Evolutionary conservation across 2,329 filamentous ascomycete genomes (phyloP).

Genomic region (Hypocreales sp.): DNA sequence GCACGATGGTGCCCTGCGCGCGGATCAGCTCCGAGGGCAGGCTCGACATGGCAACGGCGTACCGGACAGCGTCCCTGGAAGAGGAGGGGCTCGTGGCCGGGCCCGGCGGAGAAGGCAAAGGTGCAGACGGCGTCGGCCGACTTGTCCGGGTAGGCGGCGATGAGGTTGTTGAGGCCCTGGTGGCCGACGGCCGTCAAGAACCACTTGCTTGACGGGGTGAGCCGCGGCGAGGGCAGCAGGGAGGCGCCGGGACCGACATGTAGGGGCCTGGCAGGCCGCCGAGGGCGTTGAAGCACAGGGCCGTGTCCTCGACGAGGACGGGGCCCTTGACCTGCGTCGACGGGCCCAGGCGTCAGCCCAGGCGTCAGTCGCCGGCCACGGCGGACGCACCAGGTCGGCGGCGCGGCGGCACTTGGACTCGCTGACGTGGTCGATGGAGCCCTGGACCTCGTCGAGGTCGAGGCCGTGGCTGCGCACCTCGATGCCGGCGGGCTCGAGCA

Average conservation of each 20-base stretch:
- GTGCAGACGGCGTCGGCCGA: constrained; percentile 88
- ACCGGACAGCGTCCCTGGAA: constrained; percentile 86
- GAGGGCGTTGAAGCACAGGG: constrained; percentile 81
- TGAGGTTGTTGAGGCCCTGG: constrained; percentile 74
- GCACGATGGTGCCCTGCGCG: constrained; percentile 58
- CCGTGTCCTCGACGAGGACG: constrained; percentile 91
- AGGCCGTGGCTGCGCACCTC: constrained; percentile 58
- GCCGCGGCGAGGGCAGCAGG: constrained; percentile 1
- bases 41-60: constrained; percentile 5
- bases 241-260: constrained; percentile 40
- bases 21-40: background rate
- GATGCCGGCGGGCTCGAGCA: constrained; percentile 62
- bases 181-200: constrained; percentile 77
- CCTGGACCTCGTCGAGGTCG: constrained; percentile 82
- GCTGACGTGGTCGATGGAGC: constrained; percentile 82
- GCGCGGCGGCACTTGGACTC: constrained; percentile 74
- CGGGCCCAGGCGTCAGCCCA: too few species aligned
- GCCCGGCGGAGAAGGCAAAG: constrained; percentile 80
- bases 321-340: constrained; percentile 63
- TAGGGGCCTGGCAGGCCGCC: constrained; percentile 89
- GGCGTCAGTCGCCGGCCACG: too few species aligned
- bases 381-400: constrained; percentile 46
- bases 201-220: constrained; percentile 83
- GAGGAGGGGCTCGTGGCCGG: constrained; percentile 66
- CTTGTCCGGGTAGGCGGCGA: constrained; percentile 81